These are phyloP conservation scores for Kwoniella botswanensis DNA, from an alignment of 768 basidiomycete genomes.

Conservation along the genomic window DNA sequence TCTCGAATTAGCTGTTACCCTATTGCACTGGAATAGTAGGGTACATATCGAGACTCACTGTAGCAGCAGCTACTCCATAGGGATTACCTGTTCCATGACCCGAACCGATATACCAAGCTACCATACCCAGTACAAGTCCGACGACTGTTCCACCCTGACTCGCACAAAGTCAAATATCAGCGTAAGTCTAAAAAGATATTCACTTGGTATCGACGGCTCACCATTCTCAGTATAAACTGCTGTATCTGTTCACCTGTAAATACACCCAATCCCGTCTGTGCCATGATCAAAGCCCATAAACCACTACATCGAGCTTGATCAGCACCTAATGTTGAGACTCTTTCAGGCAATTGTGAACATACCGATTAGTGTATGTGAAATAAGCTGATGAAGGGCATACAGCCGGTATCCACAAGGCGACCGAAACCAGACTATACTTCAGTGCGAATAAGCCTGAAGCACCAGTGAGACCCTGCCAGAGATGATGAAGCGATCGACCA, in stretches of 20 bases:
- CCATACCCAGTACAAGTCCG: slow-evolving; percentile 53
- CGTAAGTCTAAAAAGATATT: no score
- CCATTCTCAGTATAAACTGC: slow-evolving; percentile 63
- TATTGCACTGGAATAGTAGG: not conserved
- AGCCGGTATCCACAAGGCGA: slow-evolving; percentile 65
- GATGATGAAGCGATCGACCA: slow-evolving; percentile 57
- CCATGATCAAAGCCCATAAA: slow-evolving; percentile 68
- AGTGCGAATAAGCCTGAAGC: slow-evolving; percentile 64
- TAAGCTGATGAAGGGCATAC: slow-evolving; percentile 61
- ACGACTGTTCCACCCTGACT: slow-evolving; percentile 43
- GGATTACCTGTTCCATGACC: slow-evolving; percentile 64
- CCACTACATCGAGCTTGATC: slow-evolving; percentile 62
- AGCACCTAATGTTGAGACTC: slow-evolving; percentile 5
- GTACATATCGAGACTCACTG: slow-evolving; percentile 44
- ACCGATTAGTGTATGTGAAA: slow-evolving; percentile 38
- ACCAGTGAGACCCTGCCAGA: slow-evolving; percentile 61
- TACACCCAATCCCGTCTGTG: slow-evolving; percentile 66
- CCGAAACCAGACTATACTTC: slow-evolving; percentile 63
- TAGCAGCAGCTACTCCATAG: slow-evolving; percentile 64
- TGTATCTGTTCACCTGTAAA: slow-evolving; percentile 67
- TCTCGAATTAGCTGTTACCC: not conserved
- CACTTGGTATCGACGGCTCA: slow-evolving; percentile 37
- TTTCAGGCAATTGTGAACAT: not conserved
- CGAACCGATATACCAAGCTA: slow-evolving; percentile 58
- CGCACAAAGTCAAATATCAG: slow-evolving; percentile 48